These are phyloP conservation scores for Yarrowia sp. DNA, from an alignment of 805 yeast species.

Conservation along the genomic window DNA sequence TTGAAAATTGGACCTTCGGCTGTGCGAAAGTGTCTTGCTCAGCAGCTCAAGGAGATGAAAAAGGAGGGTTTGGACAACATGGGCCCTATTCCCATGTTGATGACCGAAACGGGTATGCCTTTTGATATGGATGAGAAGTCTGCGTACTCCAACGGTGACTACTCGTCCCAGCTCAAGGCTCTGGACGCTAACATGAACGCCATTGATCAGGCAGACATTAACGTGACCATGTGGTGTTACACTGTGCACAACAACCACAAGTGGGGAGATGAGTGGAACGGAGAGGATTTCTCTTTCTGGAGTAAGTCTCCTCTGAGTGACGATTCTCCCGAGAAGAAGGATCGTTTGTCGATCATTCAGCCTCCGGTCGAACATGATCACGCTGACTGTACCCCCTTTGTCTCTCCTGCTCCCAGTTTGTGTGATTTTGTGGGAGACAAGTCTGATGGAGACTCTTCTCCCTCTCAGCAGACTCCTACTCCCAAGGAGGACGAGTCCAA, in stretches of 20 bases:
- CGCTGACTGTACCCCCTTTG: slow-evolving; percentile 15
- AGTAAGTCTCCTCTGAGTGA: slow-evolving; percentile 48
- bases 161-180: slow-evolving; percentile 68
- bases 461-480: background rate
- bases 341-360: background rate
- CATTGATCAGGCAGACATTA: slow-evolving; percentile 65
- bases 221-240: slow-evolving; percentile 84
- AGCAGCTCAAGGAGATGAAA: slow-evolving; percentile 63
- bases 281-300: slow-evolving; percentile 87
- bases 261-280: slow-evolving; percentile 90
- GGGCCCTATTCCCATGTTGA: slow-evolving; percentile 69
- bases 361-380: background rate
- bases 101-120: slow-evolving; percentile 94
- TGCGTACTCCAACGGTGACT: slow-evolving; percentile 63
- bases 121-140: slow-evolving; percentile 82
- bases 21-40: slow-evolving; percentile 66
- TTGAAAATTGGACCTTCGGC: slow-evolving; percentile 62
- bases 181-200: slow-evolving; percentile 78
- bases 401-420: slow-evolving; percentile 9
- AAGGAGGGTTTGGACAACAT: slow-evolving; percentile 56
- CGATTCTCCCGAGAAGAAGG: slow-evolving; percentile 3
- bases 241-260: slow-evolving; percentile 65
- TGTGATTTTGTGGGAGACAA: slow-evolving; percentile 5
- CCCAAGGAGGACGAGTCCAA: background rate
- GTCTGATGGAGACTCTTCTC: background rate